phyloP scores from a whole-genome alignment of 2,329 filamentous ascomycete species.

The Botrytis paeoniae region DNA sequence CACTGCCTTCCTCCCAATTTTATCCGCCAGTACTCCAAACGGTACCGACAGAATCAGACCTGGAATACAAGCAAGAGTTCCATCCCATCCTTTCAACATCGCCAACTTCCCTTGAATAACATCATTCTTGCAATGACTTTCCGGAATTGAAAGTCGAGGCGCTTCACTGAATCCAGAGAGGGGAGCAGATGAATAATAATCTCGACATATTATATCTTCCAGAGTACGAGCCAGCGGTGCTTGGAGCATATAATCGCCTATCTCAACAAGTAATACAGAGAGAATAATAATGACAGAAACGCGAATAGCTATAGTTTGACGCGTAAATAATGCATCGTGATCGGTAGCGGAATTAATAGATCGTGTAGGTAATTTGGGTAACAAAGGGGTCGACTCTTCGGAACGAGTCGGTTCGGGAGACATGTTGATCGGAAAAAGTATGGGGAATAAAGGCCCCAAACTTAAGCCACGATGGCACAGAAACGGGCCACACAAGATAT shows the following conservation, averaged over 20 bases:
- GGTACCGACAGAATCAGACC: slow-evolving; percentile 36
- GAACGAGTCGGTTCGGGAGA: not conserved
- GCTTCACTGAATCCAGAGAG: slow-evolving; percentile 20
- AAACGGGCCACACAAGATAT: not conserved
- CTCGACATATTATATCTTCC: slow-evolving; percentile 53
- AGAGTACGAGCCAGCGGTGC: slow-evolving; percentile 50
- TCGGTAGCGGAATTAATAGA: not conserved
- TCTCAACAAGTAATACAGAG: slow-evolving; percentile 41
- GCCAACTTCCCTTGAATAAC: slow-evolving; percentile 52
- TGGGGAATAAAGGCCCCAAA: not conserved
- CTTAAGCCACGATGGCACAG: not conserved
- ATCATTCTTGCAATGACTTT: slow-evolving; percentile 48
- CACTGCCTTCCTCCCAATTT: slow-evolving; percentile 23
- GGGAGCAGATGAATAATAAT: slow-evolving; percentile 44
- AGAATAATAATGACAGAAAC: slow-evolving; percentile 9
- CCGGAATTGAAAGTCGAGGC: slow-evolving; percentile 33
- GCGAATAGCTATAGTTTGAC: not conserved
- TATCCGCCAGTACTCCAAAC: slow-evolving; percentile 26
- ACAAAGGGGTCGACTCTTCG: slow-evolving; percentile 3
- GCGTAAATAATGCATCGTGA: not conserved
- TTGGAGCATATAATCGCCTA: slow-evolving; percentile 40
- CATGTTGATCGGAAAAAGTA: not conserved
- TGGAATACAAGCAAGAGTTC: slow-evolving; percentile 47
- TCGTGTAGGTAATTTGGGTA: not conserved
- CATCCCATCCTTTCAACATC: slow-evolving; percentile 48